Percentiles rank a stretch among this genome's conserved stretches.
Conservation (phyloP, 306 rosid genomes). For the Ammopiptanthus mongolicus region DNA sequence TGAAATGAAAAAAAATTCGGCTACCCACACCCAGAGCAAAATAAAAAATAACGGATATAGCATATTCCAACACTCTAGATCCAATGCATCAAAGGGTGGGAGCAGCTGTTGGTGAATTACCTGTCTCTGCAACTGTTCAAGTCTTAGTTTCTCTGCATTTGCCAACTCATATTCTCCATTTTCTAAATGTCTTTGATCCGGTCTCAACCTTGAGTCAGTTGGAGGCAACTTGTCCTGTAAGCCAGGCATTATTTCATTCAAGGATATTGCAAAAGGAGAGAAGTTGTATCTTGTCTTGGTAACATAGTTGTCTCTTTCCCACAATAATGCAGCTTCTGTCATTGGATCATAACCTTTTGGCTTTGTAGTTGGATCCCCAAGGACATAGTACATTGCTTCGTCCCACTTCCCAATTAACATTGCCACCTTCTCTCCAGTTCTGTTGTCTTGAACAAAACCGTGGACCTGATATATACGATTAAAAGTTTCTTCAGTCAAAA, state of each 20-base stretch:
- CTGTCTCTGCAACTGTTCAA: slow-evolving; percentile 98
- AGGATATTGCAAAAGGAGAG: slow-evolving; percentile 88
- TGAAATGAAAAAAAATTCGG: neutral
- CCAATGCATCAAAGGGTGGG: neutral
- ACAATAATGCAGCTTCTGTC: slow-evolving; percentile 89
- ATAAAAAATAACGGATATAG: neutral
- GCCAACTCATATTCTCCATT: slow-evolving; percentile 92
- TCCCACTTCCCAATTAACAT: slow-evolving; percentile 98
- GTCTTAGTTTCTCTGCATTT: slow-evolving; percentile 89
- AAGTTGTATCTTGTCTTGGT: slow-evolving; percentile 91
- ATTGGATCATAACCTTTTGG: slow-evolving; percentile 98
- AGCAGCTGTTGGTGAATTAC: slow-evolving; percentile 31
- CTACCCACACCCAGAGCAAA: neutral
- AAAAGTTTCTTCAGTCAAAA: neutral
- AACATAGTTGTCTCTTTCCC: slow-evolving; percentile 74
- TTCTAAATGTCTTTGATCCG: slow-evolving; percentile 94
- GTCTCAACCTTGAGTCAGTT: slow-evolving; percentile 95
- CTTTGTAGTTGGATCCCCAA: slow-evolving; percentile 92
- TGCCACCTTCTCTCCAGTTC: slow-evolving; percentile 99
- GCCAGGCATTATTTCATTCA: slow-evolving; percentile 82
- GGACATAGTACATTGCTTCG: slow-evolving; percentile 93
- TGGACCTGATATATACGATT: slow-evolving; percentile 62
- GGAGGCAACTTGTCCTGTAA: slow-evolving; percentile 74
- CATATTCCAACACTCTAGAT: neutral
- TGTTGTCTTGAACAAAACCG: slow-evolving; percentile 97